Base-by-base conservation (phyloP, 352 stramenopile species). In the Phytopythium oedochilum region DNA sequence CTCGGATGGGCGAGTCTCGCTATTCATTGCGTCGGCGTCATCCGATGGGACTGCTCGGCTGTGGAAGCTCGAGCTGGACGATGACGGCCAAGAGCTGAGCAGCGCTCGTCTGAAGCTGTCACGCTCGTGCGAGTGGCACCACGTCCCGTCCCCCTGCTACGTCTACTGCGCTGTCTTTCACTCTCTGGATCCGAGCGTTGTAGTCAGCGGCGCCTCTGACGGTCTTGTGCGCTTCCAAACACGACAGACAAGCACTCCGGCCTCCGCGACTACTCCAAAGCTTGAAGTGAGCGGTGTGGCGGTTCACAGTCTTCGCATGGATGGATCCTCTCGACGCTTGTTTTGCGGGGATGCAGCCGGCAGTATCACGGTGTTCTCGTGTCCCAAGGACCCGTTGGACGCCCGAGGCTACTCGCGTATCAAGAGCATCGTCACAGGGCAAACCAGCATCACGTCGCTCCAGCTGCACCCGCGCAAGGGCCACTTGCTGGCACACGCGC, bases 91-190 rank as follows among this genome's bases (percentile, higher is more conserved):
- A 8, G 29, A 15, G 1, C 11, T 18, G 20, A 29, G 47, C 46
- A 40, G 1, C 11, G 18, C 17, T 10, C 32, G 36, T 50, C 44
- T 29, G 43, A 34, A 62, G 26, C 45, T 74, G 4, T 31, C 20
- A 17, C 43, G 34, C 18, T 14, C 55, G 14, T 81, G 64, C 22
- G 55, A 82, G 32, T 86, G 76, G 58, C 75, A 86, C 10, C 81
- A 91, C 58, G 67, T 82, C 10, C 75, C 75, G 5, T 51, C 60
- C 3, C 78, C 73, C 12, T 73, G 63, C 14, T 88, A 87, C 47
- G 82, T 90, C 10, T 90, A 88, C 55, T 83, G 77, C 42, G 73
- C 72, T 1, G 63, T 74, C 8, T 91, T 89, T 57, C 65, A 87
- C 35, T 63, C 63, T 10, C 34, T n/a, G 15, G 32, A 57, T 12